phyloP scores from a whole-genome alignment of 139 green algal genomes.

The Volvox reticuliferus region DNA sequence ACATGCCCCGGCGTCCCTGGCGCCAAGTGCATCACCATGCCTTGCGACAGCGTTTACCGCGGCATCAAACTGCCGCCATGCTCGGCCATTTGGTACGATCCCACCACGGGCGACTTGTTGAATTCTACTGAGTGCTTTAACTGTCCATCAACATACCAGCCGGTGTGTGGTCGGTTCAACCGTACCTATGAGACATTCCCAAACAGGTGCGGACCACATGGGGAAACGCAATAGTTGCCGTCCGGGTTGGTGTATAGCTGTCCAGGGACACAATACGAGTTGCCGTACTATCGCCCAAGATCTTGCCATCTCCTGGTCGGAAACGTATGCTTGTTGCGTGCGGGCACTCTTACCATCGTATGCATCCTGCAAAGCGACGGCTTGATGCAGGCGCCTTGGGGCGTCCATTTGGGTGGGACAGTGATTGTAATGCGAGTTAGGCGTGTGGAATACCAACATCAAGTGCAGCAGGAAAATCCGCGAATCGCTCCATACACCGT shows the following conservation, averaged over 20 bases:
- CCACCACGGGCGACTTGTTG: not conserved
- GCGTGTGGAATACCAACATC: not conserved
- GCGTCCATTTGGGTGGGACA: not conserved
- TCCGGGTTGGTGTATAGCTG: not conserved
- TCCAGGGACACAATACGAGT: not conserved
- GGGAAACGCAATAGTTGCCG: not conserved
- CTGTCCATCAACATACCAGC: slow-evolving; percentile 17
- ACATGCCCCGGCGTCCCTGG: not conserved
- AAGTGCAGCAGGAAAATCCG: not conserved
- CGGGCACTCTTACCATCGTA: no score
- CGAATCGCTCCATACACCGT: not conserved
- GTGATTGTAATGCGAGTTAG: not conserved
- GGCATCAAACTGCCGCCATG: not conserved
- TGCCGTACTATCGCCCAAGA: no score
- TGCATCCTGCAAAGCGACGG: no score
- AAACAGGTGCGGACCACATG: slow-evolving; percentile 12
- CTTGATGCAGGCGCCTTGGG: not conserved
- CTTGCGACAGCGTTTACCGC: not conserved
- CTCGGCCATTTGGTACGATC: not conserved
- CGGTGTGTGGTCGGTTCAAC: slow-evolving; percentile 48
- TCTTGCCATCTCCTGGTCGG: no score
- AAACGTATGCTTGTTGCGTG: no score
- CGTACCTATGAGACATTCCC: slow-evolving; percentile 31
- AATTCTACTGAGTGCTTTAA: not conserved
- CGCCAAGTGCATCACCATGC: not conserved